These are phyloP conservation scores for Chloris gayana DNA, from an alignment of 176 grass and related monocot species.

Conservation along the genomic window DNA sequence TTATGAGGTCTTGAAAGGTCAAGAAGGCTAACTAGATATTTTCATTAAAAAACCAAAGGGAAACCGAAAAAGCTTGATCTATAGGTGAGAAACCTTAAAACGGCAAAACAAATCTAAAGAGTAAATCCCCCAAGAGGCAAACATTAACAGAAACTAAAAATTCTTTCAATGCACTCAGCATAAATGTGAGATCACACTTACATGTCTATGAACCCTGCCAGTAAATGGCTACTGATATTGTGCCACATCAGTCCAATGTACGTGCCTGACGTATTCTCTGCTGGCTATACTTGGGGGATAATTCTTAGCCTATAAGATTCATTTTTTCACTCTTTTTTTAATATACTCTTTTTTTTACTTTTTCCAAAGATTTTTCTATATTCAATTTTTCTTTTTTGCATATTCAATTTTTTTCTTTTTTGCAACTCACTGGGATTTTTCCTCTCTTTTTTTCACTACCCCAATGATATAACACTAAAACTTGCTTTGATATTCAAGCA, in stretches of 20 bases:
- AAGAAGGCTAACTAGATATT: background rate
- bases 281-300: conserved; percentile 30
- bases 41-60: background rate
- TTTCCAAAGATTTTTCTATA: conserved; percentile 16
- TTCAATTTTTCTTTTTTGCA: background rate
- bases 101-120: background rate
- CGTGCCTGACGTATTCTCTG: conserved; percentile 44
- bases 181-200: conserved; percentile 50
- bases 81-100: background rate
- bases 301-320: conserved; percentile 33
- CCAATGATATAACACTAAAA: conserved; percentile 48
- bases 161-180: conserved; percentile 17
- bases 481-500: conserved; percentile 45
- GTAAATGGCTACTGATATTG: conserved; percentile 45
- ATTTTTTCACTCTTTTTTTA: conserved; percentile 7
- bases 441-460: conserved; percentile 36
- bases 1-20: background rate
- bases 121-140: background rate
- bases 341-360: conserved; percentile 28
- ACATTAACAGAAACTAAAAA: conserved; percentile 25
- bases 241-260: conserved; percentile 39
- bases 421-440: background rate
- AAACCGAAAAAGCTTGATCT: background rate
- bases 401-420: conserved; percentile 10
- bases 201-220: conserved; percentile 54